A percentile compares a stretch with the other conserved stretches of the same genome.
Conservation (phyloP, 257 asterid genomes). For the Nicotiana knightiana region DNA sequence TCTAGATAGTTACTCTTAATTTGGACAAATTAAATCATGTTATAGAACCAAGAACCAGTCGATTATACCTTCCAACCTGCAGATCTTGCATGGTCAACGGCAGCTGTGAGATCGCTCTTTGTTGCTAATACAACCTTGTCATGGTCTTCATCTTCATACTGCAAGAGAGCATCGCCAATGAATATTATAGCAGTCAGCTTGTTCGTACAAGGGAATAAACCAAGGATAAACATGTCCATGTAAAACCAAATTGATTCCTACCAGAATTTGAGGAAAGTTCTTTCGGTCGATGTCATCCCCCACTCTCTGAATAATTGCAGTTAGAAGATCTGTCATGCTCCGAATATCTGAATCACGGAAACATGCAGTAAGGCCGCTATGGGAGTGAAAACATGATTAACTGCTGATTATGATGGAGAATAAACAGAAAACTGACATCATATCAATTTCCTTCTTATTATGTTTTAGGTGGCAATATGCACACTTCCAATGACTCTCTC, state of each 20-base stretch:
- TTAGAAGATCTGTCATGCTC: slow-evolving; percentile 60
- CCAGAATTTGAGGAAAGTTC: slow-evolving; percentile 88
- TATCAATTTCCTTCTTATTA: neutral
- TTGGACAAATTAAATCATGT: neutral
- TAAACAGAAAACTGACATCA: neutral
- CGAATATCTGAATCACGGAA: slow-evolving; percentile 43
- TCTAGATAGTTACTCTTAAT: neutral
- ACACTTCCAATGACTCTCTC: neutral
- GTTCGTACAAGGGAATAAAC: neutral
- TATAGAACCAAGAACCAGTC: neutral
- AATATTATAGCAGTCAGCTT: neutral
- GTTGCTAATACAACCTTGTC: slow-evolving; percentile 85
- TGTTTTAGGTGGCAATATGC: neutral
- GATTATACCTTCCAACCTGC: slow-evolving; percentile 87
- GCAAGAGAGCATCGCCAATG: slow-evolving; percentile 8
- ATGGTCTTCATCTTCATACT: slow-evolving; percentile 93
- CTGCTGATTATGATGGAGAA: neutral
- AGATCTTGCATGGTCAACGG: slow-evolving; percentile 80
- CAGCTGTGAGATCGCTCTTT: slow-evolving; percentile 87
- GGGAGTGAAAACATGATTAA: neutral
- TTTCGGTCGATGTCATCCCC: slow-evolving; percentile 80
- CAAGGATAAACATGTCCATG: neutral
- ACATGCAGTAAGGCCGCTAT: neutral
- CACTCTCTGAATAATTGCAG: slow-evolving; percentile 80
- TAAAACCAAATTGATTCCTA: slow-evolving; percentile 6